Percentiles rank a stretch among this genome's conserved stretches.
These are phyloP conservation scores for Datura wrightii DNA, from an alignment of 257 asterid species.

Conservation along the genomic window DNA sequence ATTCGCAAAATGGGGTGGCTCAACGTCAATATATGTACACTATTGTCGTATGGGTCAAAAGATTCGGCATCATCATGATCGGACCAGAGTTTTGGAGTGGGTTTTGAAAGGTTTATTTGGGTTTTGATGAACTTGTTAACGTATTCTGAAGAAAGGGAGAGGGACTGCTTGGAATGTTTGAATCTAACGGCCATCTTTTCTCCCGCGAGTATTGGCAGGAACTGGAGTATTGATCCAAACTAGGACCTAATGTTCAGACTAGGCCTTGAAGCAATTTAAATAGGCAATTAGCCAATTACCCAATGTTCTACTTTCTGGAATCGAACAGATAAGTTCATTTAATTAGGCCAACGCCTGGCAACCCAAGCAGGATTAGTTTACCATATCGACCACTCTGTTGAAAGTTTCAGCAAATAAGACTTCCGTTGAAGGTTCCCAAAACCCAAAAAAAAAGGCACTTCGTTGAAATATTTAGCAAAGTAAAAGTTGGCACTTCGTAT, in stretches of 20 bases:
- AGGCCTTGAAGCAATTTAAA: too few species aligned
- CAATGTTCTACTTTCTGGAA: not conserved
- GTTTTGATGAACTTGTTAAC: slow-evolving; percentile 43
- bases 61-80: slow-evolving; percentile 20
- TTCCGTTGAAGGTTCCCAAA: too few species aligned
- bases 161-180: not conserved
- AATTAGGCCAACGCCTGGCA: not conserved
- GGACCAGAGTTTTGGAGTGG: slow-evolving; percentile 45
- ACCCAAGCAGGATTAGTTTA: not conserved
- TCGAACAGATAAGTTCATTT: not conserved
- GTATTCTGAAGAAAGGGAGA: slow-evolving; percentile 35
- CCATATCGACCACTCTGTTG: not conserved
- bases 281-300: not conserved
- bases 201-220: slow-evolving; percentile 31
- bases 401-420: too few species aligned
- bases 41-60: slow-evolving; percentile 26
- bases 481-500: too few species aligned
- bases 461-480: too few species aligned
- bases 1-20: slow-evolving; percentile 45
- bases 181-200: slow-evolving; percentile 32
- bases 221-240: not conserved
- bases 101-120: slow-evolving; percentile 46
- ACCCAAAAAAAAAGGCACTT: too few species aligned
- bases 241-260: too few species aligned
- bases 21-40: slow-evolving; percentile 32